Evolutionary conservation across 2,329 filamentous ascomycete species (phyloP).

Genomic region (Pseudogymnoascus sp.): DNA sequence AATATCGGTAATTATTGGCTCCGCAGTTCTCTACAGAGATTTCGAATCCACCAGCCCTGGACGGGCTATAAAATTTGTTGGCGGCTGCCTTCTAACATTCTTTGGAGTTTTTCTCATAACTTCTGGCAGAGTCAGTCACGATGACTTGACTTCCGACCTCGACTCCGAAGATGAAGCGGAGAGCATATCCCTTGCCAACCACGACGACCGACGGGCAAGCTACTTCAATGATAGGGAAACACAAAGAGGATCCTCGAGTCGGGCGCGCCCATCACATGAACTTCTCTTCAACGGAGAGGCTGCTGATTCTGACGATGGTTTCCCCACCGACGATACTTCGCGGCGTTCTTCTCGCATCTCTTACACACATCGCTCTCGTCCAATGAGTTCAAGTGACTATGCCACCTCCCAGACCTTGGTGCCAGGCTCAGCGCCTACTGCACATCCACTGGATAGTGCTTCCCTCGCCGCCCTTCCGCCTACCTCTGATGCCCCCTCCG

Average conservation of each 20-base stretch:
- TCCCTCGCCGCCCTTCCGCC: background rate
- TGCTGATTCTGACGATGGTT: conserved; percentile 15
- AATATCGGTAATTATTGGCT: conserved; percentile 88
- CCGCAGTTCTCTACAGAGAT: conserved; percentile 86
- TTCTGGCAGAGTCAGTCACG: conserved; percentile 59
- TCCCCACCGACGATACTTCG: background rate
- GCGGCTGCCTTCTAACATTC: conserved; percentile 87
- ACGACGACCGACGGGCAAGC: conserved; percentile 33
- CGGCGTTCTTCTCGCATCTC: background rate
- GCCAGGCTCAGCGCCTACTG: conserved; percentile 22
- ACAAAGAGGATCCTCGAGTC: conserved; percentile 12
- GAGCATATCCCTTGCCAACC: conserved; percentile 52
- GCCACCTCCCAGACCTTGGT: background rate
- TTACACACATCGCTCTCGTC: background rate
- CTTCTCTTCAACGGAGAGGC: conserved; percentile 17
- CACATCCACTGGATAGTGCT: conserved; percentile 18
- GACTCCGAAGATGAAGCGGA: conserved; percentile 56
- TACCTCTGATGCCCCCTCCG: conserved; percentile 17
- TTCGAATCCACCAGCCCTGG: conserved; percentile 74
- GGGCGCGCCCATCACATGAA: conserved; percentile 13
- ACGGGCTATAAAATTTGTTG: conserved; percentile 77
- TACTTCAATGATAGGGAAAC: conserved; percentile 13
- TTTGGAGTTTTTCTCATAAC: conserved; percentile 97
- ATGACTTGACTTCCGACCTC: conserved; percentile 51
- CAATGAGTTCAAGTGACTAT: background rate